A percentile compares a stretch with the other conserved stretches of the same genome.
Conservation (phyloP, 1,284 basidiomycete genomes). For the Pterulicium gracile region DNA sequence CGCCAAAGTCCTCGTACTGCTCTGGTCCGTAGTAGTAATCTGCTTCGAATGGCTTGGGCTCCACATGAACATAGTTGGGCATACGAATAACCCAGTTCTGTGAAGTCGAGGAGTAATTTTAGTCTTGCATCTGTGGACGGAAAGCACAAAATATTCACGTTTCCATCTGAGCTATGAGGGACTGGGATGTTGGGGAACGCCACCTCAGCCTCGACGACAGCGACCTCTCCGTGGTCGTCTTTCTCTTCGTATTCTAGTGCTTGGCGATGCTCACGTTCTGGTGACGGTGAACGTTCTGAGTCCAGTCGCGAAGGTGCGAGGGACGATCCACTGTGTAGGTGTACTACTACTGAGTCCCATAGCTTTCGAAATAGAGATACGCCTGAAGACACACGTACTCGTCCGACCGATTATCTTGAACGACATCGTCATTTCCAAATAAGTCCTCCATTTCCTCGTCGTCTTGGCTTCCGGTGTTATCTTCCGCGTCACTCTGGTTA, state of each 20-base stretch:
- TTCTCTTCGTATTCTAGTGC: constrained; percentile 77
- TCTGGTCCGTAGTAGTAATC: constrained; percentile 75
- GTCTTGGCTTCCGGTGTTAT: constrained; percentile 21
- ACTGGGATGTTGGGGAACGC: constrained; percentile 71
- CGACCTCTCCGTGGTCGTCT: constrained; percentile 46
- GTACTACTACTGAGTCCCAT: constrained; percentile 4
- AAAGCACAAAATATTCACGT: constrained; percentile 33
- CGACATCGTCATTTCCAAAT: constrained; percentile 63
- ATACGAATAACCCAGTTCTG: constrained; percentile 80
- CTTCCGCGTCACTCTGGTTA: constrained; percentile 18
- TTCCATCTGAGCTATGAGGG: constrained; percentile 59
- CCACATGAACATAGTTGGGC: constrained; percentile 77
- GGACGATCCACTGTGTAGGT: constrained; percentile 19
- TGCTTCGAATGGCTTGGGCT: constrained; percentile 73
- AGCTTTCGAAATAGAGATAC: constrained; percentile 7
- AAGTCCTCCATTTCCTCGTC: constrained; percentile 69
- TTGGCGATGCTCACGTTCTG: constrained; percentile 56
- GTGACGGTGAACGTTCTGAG: constrained; percentile 56
- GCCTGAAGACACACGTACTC: constrained; percentile 19
- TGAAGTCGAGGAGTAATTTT: not conserved
- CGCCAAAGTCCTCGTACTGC: constrained; percentile 57
- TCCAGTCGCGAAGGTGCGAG: constrained; percentile 44
- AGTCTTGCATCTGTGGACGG: not conserved
- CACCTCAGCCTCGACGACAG: constrained; percentile 57
- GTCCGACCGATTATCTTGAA: constrained; percentile 35